These are phyloP conservation scores for Ganoderma resinaceum DNA, from an alignment of 1,284 basidiomycete species.

Conservation along the genomic window DNA sequence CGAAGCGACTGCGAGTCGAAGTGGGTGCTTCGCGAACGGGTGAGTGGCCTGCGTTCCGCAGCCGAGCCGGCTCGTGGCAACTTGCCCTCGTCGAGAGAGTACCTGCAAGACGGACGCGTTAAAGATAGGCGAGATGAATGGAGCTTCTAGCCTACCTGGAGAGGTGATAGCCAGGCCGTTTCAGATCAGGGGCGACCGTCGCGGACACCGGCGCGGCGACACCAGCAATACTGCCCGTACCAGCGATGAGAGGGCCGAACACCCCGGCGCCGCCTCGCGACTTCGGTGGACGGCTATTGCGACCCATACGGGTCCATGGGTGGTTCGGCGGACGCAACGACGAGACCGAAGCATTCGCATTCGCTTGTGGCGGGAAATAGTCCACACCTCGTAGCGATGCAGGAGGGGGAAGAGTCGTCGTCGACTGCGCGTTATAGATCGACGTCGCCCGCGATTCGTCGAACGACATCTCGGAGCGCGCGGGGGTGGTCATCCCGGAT, in stretches of 20 bases:
- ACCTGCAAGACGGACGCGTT: constrained; percentile 22
- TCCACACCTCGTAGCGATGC: constrained; percentile 10
- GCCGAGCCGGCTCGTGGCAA: constrained; percentile 21
- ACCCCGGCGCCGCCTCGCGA: constrained; percentile 69
- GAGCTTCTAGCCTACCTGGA: constrained; percentile 53
- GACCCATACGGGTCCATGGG: constrained; percentile 24
- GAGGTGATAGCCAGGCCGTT: constrained; percentile 72
- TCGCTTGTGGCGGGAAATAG: constrained; percentile 1
- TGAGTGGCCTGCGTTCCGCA: constrained; percentile 13
- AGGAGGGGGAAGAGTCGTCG: constrained; percentile 18
- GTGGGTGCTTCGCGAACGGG: constrained; percentile 35
- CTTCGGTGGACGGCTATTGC: constrained; percentile 49
- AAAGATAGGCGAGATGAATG: not conserved
- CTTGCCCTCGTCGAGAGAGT: constrained; percentile 38
- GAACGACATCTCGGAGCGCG: constrained; percentile 29
- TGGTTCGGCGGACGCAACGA: constrained; percentile 24
- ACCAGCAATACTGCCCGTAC: constrained; percentile 69
- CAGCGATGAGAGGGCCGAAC: constrained; percentile 77
- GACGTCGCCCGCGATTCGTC: constrained; percentile 35
- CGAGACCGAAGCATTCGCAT: constrained; percentile 13
- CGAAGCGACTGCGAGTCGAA: constrained; percentile 23
- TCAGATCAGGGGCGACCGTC: constrained; percentile 69
- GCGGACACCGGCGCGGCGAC: constrained; percentile 62
- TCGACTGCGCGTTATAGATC: constrained; percentile 21
- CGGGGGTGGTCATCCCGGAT: constrained; percentile 31